phyloP scores from a whole-genome alignment of 177 flowering plant species.

The Telopea speciosissima region DNA sequence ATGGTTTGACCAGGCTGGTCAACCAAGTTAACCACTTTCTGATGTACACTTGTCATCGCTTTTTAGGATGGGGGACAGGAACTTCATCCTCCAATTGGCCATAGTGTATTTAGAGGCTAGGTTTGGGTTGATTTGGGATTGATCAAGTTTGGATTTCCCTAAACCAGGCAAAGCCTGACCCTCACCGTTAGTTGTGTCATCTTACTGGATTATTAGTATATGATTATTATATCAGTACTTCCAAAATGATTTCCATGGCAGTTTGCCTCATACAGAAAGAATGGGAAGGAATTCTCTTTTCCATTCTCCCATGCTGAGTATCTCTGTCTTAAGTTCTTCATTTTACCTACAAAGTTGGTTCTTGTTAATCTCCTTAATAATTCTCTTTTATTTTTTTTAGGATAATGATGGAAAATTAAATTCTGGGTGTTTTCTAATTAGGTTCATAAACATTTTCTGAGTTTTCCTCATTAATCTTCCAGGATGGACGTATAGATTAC shows the following conservation, averaged over 20 bases:
- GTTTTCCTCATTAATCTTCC: constrained; percentile 11
- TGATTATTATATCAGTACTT: background rate
- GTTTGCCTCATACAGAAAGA: background rate
- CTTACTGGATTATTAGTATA: background rate
- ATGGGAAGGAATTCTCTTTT: background rate
- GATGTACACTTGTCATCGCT: too few relatives aligned
- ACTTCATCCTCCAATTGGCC: too few relatives aligned
- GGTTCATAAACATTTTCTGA: background rate
- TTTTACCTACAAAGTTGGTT: background rate
- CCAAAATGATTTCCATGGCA: background rate
- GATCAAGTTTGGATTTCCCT: too few relatives aligned
- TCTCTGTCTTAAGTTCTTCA: background rate
- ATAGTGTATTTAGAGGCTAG: too few relatives aligned
- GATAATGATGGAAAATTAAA: background rate
- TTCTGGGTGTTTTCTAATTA: background rate
- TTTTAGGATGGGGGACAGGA: too few relatives aligned
- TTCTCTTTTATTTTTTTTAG: background rate
- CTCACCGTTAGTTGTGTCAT: too few relatives aligned
- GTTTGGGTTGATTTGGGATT: too few relatives aligned
- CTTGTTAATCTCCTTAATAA: background rate
- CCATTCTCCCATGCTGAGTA: background rate
- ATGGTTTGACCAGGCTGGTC: too few relatives aligned
- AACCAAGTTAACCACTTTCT: too few relatives aligned
- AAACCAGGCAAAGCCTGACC: too few relatives aligned
- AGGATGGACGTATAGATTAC: constrained; percentile 70